Evolutionary conservation across 805 yeast species (phyloP), one percentile per base, ranked within the genome.

Genomic region (Suhomyces sp.): DNA sequence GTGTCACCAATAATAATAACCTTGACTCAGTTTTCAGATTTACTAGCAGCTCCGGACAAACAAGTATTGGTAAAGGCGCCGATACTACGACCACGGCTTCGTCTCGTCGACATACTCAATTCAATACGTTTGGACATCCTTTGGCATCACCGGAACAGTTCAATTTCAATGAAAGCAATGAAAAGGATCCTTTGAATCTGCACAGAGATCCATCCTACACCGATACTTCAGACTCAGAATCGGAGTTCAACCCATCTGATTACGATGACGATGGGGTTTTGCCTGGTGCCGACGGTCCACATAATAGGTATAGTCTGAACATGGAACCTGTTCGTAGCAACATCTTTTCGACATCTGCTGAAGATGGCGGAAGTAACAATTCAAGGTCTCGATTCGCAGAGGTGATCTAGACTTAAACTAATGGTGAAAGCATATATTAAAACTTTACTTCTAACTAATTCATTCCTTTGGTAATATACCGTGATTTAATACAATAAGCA

Each of bases 1-100:
- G 74, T 5, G 70, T 68, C 15, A 56, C 70, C 31, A 66, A 65
- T 44, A 59, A 52, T 38, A 68, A 66, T 42, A 68, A 68, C 43
- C 54, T 68, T 21, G 72, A 66, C 33, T 57, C 70, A 2, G 58
- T 68, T 9, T 68, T 68, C 54, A 17, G 41, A n/a, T 21, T 36
- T n/a, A 29, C 43, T 6, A 27, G 28, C 19, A 36, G 36, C 18
- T 27, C 38, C 14, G 43, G 41, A 18, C 37, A 31, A 21, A 38
- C 31, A 25, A 22, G 27, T 21, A 17, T 35, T 5, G 19, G 33
- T 11, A 36, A 31, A 13, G 33, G 33, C 5, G 43, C 21, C 5
- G 26, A 27, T 25, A 39, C 33, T 15, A 37, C 42, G 20, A 40
- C 42, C 24, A 35, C 41, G 4, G 36, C 42, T 10, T 44, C 48